These are phyloP conservation scores for Colletotrichum eremochloae DNA, from an alignment of 2,329 filamentous ascomycete genomes.

Conservation along the genomic window DNA sequence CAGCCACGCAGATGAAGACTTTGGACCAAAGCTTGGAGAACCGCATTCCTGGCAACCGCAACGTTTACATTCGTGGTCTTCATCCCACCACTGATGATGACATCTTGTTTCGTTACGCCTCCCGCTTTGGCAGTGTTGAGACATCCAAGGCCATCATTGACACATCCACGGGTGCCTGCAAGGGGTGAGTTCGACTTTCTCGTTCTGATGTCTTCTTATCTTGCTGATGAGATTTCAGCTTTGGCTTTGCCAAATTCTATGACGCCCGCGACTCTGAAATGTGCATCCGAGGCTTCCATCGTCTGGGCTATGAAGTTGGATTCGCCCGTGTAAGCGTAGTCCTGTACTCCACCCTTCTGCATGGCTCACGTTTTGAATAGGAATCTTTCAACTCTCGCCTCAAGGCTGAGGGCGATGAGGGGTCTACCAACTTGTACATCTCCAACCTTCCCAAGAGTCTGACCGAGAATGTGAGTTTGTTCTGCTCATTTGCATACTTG, in stretches of 20 bases:
- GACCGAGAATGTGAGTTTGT: constrained; percentile 82
- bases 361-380: constrained; percentile 60
- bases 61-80: constrained; percentile 97
- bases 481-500: background rate
- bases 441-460: constrained; percentile 94
- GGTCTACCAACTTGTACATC: constrained; percentile 96
- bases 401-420: constrained; percentile 92
- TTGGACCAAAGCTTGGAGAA: constrained; percentile 96
- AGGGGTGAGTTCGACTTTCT: constrained; percentile 75
- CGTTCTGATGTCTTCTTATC: constrained; percentile 11
- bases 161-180: constrained; percentile 91
- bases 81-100: constrained; percentile 96
- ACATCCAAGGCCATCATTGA: constrained; percentile 99
- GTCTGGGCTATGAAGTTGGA: constrained; percentile 95
- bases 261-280: constrained; percentile 90
- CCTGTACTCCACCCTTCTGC: background rate
- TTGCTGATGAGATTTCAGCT: constrained; percentile 68
- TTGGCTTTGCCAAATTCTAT: constrained; percentile 97
- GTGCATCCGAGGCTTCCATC: constrained; percentile 95
- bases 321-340: constrained; percentile 82
- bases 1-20: constrained; percentile 87
- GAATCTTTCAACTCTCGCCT: constrained; percentile 99
- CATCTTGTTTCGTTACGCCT: constrained; percentile 83
- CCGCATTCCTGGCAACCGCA: constrained; percentile 90
- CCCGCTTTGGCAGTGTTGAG: constrained; percentile 92